A percentile compares a stretch with the other conserved stretches of the same genome.
These are phyloP conservation scores for Fomitopsis pinicola DNA, from an alignment of 1,284 basidiomycete genomes.

Conservation along the genomic window DNA sequence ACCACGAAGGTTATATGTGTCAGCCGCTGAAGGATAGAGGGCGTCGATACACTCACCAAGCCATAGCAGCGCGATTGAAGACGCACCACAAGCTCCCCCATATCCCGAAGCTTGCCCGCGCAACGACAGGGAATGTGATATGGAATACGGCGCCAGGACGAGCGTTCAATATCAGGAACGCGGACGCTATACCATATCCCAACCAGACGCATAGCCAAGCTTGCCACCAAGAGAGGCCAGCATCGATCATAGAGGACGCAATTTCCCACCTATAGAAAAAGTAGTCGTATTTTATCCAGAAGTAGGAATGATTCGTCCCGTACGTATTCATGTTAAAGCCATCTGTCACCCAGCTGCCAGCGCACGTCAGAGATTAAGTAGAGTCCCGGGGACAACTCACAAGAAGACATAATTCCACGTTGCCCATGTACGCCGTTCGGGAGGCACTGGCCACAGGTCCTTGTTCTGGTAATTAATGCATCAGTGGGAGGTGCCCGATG, in stretches of 20 bases:
- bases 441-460: constrained; percentile 57
- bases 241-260: constrained; percentile 69
- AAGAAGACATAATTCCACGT: constrained; percentile 61
- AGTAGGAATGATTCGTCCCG: constrained; percentile 25
- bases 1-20: too few species aligned
- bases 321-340: constrained; percentile 80
- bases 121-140: constrained; percentile 78
- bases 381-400: constrained; percentile 31
- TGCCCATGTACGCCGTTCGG: constrained; percentile 56
- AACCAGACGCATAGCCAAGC: constrained; percentile 80
- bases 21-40: too few species aligned
- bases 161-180: constrained; percentile 78
- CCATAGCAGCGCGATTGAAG: constrained; percentile 77
- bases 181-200: constrained; percentile 71
- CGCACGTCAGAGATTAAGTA: background rate
- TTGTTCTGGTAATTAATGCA: constrained; percentile 43
- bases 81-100: constrained; percentile 82
- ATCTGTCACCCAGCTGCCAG: constrained; percentile 70
- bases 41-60: constrained; percentile 46
- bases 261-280: constrained; percentile 60
- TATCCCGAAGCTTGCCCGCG: constrained; percentile 76
- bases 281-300: constrained; percentile 4
- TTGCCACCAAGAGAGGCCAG: constrained; percentile 81
- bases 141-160: constrained; percentile 76
- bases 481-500: background rate